Base-by-base conservation (phyloP, 768 basidiomycete genomes). In the Dendrothele bispora region DNA sequence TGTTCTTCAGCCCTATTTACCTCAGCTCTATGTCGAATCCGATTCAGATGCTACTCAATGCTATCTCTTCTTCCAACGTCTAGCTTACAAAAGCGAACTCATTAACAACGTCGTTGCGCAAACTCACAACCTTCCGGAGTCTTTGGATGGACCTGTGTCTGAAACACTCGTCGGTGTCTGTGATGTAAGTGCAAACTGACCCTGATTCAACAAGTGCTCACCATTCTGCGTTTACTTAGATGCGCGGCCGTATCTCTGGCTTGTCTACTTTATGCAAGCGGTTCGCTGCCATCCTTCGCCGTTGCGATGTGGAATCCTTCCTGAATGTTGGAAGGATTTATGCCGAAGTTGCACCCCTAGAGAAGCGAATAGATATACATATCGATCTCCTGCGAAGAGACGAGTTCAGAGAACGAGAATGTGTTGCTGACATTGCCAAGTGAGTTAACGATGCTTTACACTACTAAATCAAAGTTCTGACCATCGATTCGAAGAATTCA, bases 131-230 rank as follows among this genome's bases (percentile, higher is more conserved):
- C 69, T 99, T 25, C 91, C 94, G 5, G 91, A 92, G 30, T 83
- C 90, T 3, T 80, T 98, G 20, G 89, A 86, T 53, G 83, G 85
- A 0, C 73, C 82, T 32, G 87, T 93, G 0, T 86, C 91, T 0
- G n/a, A n/a, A n/a, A n/a, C n/a, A 1, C 76, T 98, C 11, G 93
- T 97, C n/a, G 91, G 91, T 15, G 83, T 97, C 29, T 98, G 95
- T 67, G 95, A 98, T 77, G 91, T 89, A 51, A 25, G 76, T 58
- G 17, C 34, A n/a, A n/a, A n/a, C 25, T 17, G 39, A 25, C 22
- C n/a, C 34, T 34, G 46, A 7, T 43, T 17, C 18, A 15, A 38
- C 51, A 32, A 25, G 14, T 25, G 18, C 12, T 10, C n/a, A n/a
- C 24, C 20, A 10, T 35, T 11, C 34, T 36, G 36, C 6, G 32